Evolutionary conservation across 1,284 basidiomycete genomes (phyloP).

Genomic region (Ceratobasidium sp.): DNA sequence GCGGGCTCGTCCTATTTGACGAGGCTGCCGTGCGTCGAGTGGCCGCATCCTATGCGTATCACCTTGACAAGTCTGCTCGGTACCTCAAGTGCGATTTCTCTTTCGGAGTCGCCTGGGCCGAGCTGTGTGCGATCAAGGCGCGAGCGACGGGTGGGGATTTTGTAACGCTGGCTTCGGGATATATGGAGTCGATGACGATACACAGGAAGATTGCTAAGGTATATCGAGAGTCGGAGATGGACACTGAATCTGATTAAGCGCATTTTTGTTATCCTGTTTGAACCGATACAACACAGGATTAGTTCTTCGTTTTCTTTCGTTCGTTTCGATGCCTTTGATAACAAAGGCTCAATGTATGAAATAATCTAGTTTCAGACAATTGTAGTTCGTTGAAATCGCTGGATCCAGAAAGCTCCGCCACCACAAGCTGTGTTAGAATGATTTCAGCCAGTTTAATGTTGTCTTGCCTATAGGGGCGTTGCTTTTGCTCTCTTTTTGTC

Average conservation of each 20-base stretch:
- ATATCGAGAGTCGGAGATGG: constrained; percentile 16
- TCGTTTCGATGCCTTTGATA: too few relatives aligned
- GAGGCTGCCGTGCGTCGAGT: constrained; percentile 34
- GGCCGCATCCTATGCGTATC: constrained; percentile 46
- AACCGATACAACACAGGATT: too few relatives aligned
- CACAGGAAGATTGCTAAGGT: constrained; percentile 17
- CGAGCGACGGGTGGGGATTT: constrained; percentile 15
- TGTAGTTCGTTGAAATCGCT: too few relatives aligned
- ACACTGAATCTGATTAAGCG: neutral
- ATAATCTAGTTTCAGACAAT: too few relatives aligned
- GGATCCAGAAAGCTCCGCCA: too few relatives aligned
- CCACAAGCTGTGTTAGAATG: too few relatives aligned
- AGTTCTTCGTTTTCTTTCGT: too few relatives aligned
- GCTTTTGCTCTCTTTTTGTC: too few relatives aligned
- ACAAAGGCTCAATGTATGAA: too few relatives aligned
- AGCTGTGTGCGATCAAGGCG: constrained; percentile 36
- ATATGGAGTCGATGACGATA: constrained; percentile 33
- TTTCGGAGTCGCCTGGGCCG: constrained; percentile 32
- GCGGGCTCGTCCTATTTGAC: constrained; percentile 15
- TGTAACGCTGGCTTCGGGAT: neutral
- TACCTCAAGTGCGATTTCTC: neutral
- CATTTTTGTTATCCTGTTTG: too few relatives aligned
- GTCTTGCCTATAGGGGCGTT: too few relatives aligned
- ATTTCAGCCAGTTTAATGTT: too few relatives aligned
- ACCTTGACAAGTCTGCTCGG: neutral